Conservation (phyloP, 768 basidiomycete species). For the Suillus ampliporus region DNA sequence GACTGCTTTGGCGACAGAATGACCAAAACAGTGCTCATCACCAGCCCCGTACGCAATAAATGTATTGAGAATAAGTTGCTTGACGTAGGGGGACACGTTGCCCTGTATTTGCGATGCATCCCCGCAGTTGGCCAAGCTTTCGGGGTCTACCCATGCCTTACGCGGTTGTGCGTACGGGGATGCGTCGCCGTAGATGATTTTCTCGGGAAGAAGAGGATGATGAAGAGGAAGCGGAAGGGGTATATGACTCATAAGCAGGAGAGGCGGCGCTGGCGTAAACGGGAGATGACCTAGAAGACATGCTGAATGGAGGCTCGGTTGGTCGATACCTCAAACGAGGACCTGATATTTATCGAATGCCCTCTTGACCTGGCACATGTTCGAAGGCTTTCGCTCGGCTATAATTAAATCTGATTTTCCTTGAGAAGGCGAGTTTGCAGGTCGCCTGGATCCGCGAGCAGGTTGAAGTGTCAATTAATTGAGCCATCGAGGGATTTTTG, state of each 20-base stretch:
- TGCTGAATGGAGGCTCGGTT: slow-evolving; percentile 15
- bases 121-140: slow-evolving; percentile 60
- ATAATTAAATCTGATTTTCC: slow-evolving; percentile 26
- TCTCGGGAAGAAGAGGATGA: slow-evolving; percentile 26
- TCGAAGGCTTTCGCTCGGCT: slow-evolving; percentile 29
- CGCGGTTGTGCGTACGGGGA: slow-evolving; percentile 22
- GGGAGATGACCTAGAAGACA: slow-evolving; percentile 35
- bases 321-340: slow-evolving; percentile 10
- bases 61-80: slow-evolving; percentile 71
- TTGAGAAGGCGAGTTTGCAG: slow-evolving; percentile 6
- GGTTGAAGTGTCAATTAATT: no score
- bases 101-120: slow-evolving; percentile 64
- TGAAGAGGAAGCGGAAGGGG: slow-evolving; percentile 25
- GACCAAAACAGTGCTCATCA: slow-evolving; percentile 64
- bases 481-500: no score
- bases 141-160: slow-evolving; percentile 70
- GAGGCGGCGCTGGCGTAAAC: slow-evolving; percentile 35
- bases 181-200: slow-evolving; percentile 27
- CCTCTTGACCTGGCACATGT: slow-evolving; percentile 13
- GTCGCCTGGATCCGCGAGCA: no score
- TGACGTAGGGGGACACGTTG: slow-evolving; percentile 65
- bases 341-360: slow-evolving; percentile 35
- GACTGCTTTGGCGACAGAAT: slow-evolving; percentile 62
- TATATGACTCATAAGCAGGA: slow-evolving; percentile 33
- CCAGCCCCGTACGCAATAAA: slow-evolving; percentile 76